Evolutionary conservation across 75 land plant species (phyloP), one percentile per base, ranked within the genome.

Genomic region (Gnetum montanum): DNA sequence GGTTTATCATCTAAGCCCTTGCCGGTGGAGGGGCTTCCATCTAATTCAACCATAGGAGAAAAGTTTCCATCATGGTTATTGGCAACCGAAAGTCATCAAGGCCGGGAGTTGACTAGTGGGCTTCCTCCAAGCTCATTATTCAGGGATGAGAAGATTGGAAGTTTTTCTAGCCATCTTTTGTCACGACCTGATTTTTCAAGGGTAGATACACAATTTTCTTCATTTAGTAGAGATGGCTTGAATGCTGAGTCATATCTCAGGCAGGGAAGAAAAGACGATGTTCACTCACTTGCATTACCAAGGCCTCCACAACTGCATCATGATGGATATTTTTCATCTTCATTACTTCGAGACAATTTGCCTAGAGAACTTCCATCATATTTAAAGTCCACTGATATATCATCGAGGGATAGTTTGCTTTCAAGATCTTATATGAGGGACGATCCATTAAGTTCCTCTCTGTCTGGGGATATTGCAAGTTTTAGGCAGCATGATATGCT

Each of bases 231-330:
- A 37, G 43, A 20, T 31, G 33, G 49, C n/a, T 54, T 63, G n/a
- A 48, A 37, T 5, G 15, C 22, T 22, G 40, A 55, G 13, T n/a
- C 64, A 34, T 13, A 41, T 25, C 18, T 47, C 6, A 22, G 26
- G 33, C 44, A 47, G 66, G 29, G 37, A 44, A 49, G 62, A 54
- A 16, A 35, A 28, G 60, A 65, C 1, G 63, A 70, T 30, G 33
- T 40, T 8, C 49, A 26, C n/a, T 24, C 40, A 31, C 51, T 35
- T 40, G 16, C 33, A 49, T 26, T 38, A 23, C 41, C 52, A 35
- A 29, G 34, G 34, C 60, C 54, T 8, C 43, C 13, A 26, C 51
- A 7, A 53, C 4, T 53, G 28, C 55, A 34, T 12, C 36, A 20
- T 1, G 28, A 50, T 50, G 54, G 54, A 6, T 30, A 16, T 50